phyloP scores from a whole-genome alignment of 495 filamentous ascomycete species.

The Talaromyces proteolyticus region DNA sequence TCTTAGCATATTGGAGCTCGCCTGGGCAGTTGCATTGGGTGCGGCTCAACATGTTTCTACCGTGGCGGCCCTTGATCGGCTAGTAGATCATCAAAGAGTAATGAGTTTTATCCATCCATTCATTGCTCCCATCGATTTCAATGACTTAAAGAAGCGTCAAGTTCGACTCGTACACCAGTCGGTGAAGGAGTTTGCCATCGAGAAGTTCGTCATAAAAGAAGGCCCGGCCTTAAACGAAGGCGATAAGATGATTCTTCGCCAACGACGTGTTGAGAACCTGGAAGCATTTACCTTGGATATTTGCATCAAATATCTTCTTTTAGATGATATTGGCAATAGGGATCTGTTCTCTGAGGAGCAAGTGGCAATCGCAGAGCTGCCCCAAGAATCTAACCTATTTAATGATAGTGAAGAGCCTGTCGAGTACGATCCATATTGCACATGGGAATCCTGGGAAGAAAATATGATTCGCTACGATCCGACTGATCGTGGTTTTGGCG shows the following conservation, averaged over 20 bases:
- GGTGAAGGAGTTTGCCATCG: constrained; percentile 17
- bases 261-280: constrained; percentile 4
- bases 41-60: constrained; percentile 8
- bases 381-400: constrained; percentile 9
- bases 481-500: constrained; percentile 17
- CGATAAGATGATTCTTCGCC: constrained; percentile 3
- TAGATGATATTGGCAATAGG: constrained; percentile 17
- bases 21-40: constrained; percentile 15
- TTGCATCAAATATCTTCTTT: constrained; percentile 21
- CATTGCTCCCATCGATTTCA: constrained; percentile 14
- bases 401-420: constrained; percentile 8
- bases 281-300: constrained; percentile 16
- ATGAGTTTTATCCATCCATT: constrained; percentile 21
- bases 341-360: constrained; percentile 16
- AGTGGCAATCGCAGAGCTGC: constrained; percentile 15
- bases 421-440: constrained; percentile 14
- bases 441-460: constrained; percentile 19
- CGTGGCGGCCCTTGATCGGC: constrained; percentile 11
- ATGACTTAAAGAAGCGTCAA: constrained; percentile 15
- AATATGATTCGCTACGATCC: constrained; percentile 14
- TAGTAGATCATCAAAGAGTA: constrained; percentile 20
- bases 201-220: constrained; percentile 6
- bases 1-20: constrained; percentile 19
- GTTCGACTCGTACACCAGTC: constrained; percentile 20
- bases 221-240: not conserved